Evolutionary conservation across 2,329 filamentous ascomycete species (phyloP), one percentile per base, ranked within the genome.

Genomic region (Aspergillus awamori): DNA sequence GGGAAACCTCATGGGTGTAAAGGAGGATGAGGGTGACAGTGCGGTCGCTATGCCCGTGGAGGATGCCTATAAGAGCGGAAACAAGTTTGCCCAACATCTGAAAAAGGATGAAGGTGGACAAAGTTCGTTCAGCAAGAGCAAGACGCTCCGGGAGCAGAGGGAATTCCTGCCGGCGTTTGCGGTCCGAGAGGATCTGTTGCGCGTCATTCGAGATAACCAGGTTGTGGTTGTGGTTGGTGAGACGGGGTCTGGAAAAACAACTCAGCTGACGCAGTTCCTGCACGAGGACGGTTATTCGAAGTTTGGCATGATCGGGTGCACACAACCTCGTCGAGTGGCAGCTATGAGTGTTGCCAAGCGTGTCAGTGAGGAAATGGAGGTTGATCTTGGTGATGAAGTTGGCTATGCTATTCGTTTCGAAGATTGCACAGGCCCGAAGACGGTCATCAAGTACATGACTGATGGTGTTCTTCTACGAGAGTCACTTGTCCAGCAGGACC

Each of bases 291-390:
- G 96, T 0, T 99, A 97, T 74, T 92, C 89, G 13, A 90, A 89
- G 58, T 80, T 84, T 33, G 95, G 95, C 53, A 88, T 97, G 84
- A 98, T 99, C 69, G 94, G 93, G 4, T 99, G 95, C 74, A 99
- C 95, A 1, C 95, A 99, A 69, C 95, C 95, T 56, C 87, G 95
- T 70, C 91, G 95, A 83, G 96, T 99, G 36, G 95, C 95, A 24
- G 95, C 95, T 22, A 99, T 99, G 95, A 97, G 93, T 79, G 95
- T 99, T 28, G 95, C 95, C 2, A 98, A 98, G 77, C 93, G 95
- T 82, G 95, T 99, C 41, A 92, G 92, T 60, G 95, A 99, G 79
- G 95, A 99, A 79, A 99, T 99, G 96, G 91, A 97, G 68, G 93
- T 96, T 48, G 89, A 89, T 59, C 82, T 99, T 8, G 95, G 95